Evolutionary conservation across 306 rosid genomes (phyloP).

Genomic region (Rosa persica): DNA sequence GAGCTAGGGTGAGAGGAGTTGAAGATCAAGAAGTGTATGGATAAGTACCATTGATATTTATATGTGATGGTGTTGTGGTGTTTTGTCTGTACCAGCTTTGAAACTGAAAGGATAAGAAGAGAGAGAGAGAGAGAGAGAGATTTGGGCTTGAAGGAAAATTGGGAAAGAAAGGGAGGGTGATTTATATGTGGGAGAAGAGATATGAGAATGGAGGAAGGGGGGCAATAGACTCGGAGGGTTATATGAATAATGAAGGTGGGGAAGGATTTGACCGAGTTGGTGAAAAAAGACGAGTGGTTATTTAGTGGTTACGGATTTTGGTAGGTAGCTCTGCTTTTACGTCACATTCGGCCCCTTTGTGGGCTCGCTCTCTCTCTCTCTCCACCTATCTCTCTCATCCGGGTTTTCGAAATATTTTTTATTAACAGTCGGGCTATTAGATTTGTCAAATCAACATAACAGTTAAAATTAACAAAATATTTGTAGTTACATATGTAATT

Average conservation of each 20-base stretch:
- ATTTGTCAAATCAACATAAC: not conserved
- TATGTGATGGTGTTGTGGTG: not conserved
- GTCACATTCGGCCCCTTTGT: conserved; percentile 34
- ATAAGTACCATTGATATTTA: not conserved
- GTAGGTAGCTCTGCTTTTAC: conserved; percentile 49
- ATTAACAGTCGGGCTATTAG: not conserved
- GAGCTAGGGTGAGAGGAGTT: not conserved
- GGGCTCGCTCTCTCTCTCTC: conserved; percentile 15
- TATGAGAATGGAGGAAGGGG: not conserved
- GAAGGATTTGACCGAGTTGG: conserved; percentile 49
- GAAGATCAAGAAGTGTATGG: conserved; percentile 7
- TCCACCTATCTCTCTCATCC: not conserved
- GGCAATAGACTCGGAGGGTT: not conserved
- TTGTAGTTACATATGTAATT: too few relatives aligned
- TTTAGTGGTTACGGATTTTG: conserved; percentile 43
- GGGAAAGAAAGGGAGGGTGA: not conserved
- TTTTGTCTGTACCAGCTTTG: conserved; percentile 10
- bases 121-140: not conserved
- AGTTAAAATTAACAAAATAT: too few relatives aligned
- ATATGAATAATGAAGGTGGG: not conserved
- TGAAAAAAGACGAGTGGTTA: conserved; percentile 49
- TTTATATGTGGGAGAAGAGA: not conserved
- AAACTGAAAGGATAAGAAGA: conserved; percentile 18
- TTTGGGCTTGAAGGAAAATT: conserved; percentile 2
- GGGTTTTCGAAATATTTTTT: not conserved